A percentile compares a stretch with the other conserved stretches of the same genome.
phyloP scores from a whole-genome alignment of 108 stramenopile species.

The Cyclotella sp. region DNA sequence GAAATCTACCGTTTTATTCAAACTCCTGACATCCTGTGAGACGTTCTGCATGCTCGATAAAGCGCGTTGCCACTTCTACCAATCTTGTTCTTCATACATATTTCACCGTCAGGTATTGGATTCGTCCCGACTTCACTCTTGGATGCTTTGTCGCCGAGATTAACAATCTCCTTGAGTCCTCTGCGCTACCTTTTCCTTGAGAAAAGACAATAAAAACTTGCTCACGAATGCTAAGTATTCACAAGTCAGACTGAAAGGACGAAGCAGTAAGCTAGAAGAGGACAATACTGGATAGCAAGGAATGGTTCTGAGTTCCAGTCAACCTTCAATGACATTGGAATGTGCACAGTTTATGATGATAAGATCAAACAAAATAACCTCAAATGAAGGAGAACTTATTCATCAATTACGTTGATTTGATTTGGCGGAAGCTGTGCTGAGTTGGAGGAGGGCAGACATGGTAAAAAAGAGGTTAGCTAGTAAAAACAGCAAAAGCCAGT shows the following conservation, averaged over 20 bases:
- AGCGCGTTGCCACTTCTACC: background rate
- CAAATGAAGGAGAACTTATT: background rate
- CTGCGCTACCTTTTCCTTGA: slow-evolving; percentile 35
- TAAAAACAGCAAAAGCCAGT: no score
- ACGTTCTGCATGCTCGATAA: background rate
- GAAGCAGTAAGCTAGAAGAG: slow-evolving; percentile 18
- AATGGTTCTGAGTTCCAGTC: slow-evolving; percentile 56
- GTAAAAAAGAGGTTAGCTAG: no score
- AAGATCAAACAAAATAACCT: background rate
- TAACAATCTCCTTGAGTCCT: slow-evolving; percentile 50
- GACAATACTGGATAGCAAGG: slow-evolving; percentile 57
- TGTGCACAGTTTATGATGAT: background rate
- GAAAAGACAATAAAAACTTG: background rate
- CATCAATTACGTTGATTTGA: no score
- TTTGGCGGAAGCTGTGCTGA: no score
- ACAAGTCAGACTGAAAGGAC: no score
- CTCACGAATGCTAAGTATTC: background rate
- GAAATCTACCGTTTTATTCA: background rate
- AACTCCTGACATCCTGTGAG: background rate
- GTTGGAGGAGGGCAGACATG: no score
- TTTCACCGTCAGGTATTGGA: background rate
- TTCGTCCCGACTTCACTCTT: no score
- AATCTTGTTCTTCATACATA: background rate
- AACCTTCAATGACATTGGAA: background rate
- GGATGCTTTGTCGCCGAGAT: background rate